Evolutionary conservation across 2,329 filamentous ascomycete genomes (phyloP), one percentile per base, ranked within the genome.

Genomic region (Paraphoma chrysanthemicola): DNA sequence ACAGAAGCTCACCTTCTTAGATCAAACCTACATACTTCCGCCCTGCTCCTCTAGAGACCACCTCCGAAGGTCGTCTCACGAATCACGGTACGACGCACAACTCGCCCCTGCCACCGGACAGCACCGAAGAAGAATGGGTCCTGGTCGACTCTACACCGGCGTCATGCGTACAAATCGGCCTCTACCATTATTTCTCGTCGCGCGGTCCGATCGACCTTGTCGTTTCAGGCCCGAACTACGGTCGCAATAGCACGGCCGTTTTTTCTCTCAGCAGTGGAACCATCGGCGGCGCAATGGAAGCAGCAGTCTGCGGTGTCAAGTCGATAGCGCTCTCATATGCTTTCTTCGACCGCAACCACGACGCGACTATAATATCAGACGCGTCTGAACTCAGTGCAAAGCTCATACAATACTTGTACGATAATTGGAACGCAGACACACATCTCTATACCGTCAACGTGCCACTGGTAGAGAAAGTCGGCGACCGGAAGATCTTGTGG

Each of bases 371-470:
- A 64, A 94, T 98, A 56, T 85, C 86, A 31, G 91, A 87, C 47
- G 93, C 92, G 2, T 91, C 88, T 38, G 81, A 85, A 44, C 88
- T 94, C 66, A 87, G 88, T 23, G 88, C 95, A 23, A 85, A 84
- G 61, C 83, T 98, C 23, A 89, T 97, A 61, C 90, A 97, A 75
- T 86, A 92, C 59, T 82, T 99, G 6, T 88, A 85, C 66, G 82
- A 84, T 47, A 90, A 93, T 71, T 97, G 92, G 90, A 86, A 75
- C 28, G 18, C 60, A 82, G 84, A 83, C 57, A 88, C 91, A 5
- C 92, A 96, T 71, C 79, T 98, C n/a, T 98, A 97, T 77, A 90
- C 86, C 46, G 88, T 98, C 66, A 98, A 98, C 72, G 90, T 98
- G 8, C 94, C 95, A 17, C 81, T 98, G 10, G 84, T 95, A 12